A percentile compares a stretch with the other conserved stretches of the same genome.
Evolutionary conservation across 2,329 filamentous ascomycete species (phyloP).

Genomic region (Pseudocercospora fuligena): DNA sequence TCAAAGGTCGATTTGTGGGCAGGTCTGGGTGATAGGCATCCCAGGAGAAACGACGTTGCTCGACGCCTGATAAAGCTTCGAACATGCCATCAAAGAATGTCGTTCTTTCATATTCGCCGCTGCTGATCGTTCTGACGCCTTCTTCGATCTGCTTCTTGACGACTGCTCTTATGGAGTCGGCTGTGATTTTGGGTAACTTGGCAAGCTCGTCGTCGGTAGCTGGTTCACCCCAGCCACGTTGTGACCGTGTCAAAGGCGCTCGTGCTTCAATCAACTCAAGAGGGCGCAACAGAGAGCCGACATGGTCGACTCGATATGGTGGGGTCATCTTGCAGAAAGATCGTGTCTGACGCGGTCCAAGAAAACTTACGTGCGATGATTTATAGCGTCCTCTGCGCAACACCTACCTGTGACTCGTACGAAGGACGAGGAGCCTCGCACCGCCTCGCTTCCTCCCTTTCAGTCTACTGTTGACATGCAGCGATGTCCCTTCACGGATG

Average conservation of each 20-base stretch:
- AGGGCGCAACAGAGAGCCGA: conserved; percentile 71
- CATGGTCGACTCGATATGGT: conserved; percentile 72
- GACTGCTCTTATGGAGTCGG: conserved; percentile 35
- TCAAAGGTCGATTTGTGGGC: conserved; percentile 12
- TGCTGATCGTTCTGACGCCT: conserved; percentile 36
- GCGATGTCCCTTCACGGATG: neutral
- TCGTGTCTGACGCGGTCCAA: no score
- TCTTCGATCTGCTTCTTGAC: conserved; percentile 37
- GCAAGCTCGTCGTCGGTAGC: conserved; percentile 21
- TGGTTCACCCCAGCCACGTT: conserved; percentile 32
- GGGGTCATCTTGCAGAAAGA: conserved; percentile 38
- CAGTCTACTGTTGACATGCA: neutral
- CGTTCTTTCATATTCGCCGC: conserved; percentile 31
- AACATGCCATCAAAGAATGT: conserved; percentile 15
- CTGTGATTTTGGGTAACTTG: conserved; percentile 31
- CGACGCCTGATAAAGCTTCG: conserved; percentile 10
- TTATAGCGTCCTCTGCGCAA: neutral
- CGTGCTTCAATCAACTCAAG: conserved; percentile 64
- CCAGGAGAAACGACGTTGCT: conserved; percentile 17
- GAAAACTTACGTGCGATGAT: neutral
- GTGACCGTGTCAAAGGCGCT: conserved; percentile 43
- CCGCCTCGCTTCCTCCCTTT: neutral
- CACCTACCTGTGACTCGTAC: neutral
- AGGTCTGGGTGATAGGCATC: neutral
- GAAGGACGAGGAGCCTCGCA: neutral